Evolutionary conservation across 352 stramenopile species (phyloP).

Genomic region (Phytophthora megakarya): DNA sequence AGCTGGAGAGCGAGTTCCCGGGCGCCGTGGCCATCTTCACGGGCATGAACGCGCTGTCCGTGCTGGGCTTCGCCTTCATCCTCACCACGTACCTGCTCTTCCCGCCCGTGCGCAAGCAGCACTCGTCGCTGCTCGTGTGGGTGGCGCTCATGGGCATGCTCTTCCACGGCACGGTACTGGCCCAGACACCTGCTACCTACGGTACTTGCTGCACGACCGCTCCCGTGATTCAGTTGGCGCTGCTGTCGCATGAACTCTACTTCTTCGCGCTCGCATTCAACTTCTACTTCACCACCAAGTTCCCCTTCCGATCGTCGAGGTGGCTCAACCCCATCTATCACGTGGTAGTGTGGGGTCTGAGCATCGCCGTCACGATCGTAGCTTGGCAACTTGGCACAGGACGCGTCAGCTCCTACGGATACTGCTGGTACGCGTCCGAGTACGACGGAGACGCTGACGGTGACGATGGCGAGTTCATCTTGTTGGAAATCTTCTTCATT

Average conservation of each 20-base stretch:
- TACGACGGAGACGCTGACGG: slow-evolving; percentile 29
- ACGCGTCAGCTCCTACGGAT: slow-evolving; percentile 75
- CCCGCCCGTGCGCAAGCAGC: slow-evolving; percentile 78
- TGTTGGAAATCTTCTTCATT: slow-evolving; percentile 71
- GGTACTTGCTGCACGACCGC: slow-evolving; percentile 65
- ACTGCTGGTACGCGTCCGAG: slow-evolving; percentile 76
- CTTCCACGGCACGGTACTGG: slow-evolving; percentile 75
- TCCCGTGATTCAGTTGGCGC: slow-evolving; percentile 66
- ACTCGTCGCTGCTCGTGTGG: slow-evolving; percentile 81
- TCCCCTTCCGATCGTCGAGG: slow-evolving; percentile 78
- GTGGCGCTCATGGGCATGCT: slow-evolving; percentile 82
- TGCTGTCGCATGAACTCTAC: slow-evolving; percentile 85
- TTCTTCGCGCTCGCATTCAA: slow-evolving; percentile 86
- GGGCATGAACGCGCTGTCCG: slow-evolving; percentile 64
- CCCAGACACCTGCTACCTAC: slow-evolving; percentile 54
- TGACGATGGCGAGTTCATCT: slow-evolving; percentile 57
- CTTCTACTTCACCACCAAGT: slow-evolving; percentile 90
- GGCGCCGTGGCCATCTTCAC: slow-evolving; percentile 60
- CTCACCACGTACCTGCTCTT: slow-evolving; percentile 83
- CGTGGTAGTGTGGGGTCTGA: slow-evolving; percentile 62
- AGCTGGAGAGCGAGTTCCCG: slow-evolving; percentile 61
- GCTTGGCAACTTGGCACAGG: slow-evolving; percentile 48
- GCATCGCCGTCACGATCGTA: slow-evolving; percentile 54
- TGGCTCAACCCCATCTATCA: slow-evolving; percentile 79
- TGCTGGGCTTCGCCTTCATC: slow-evolving; percentile 80